phyloP scores from a whole-genome alignment of 768 basidiomycete species.

The Gloeophyllum trabeum region DNA sequence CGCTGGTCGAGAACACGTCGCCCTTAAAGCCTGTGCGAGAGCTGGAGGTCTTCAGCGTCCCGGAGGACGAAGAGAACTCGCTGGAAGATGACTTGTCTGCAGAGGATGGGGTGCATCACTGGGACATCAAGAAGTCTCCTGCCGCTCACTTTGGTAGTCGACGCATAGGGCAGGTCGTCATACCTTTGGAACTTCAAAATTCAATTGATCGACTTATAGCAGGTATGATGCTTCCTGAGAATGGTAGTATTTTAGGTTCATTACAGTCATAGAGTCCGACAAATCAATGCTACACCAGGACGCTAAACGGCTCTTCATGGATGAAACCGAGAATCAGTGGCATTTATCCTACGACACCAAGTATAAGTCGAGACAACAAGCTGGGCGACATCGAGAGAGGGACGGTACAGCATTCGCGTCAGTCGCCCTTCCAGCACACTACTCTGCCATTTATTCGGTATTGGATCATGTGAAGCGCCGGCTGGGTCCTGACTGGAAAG shows the following conservation, averaged over 20 bases:
- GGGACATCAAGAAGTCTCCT: slow-evolving; percentile 54
- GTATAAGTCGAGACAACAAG: slow-evolving; percentile 52
- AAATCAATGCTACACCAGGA: slow-evolving; percentile 57
- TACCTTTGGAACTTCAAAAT: slow-evolving; percentile 63
- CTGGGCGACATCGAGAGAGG: slow-evolving; percentile 44
- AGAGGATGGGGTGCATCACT: slow-evolving; percentile 15
- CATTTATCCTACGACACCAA: slow-evolving; percentile 38
- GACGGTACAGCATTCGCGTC: slow-evolving; percentile 82
- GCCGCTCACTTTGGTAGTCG: slow-evolving; percentile 76
- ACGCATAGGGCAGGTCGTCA: slow-evolving; percentile 54
- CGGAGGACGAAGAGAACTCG: slow-evolving; percentile 17
- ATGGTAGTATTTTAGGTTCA: neutral
- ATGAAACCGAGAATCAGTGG: slow-evolving; percentile 35
- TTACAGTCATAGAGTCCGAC: slow-evolving; percentile 37
- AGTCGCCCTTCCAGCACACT: slow-evolving; percentile 79
- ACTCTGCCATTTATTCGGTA: slow-evolving; percentile 69
- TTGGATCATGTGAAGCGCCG: slow-evolving; percentile 55
- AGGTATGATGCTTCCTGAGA: slow-evolving; percentile 25
- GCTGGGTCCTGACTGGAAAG: slow-evolving; percentile 48
- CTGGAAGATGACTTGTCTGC: slow-evolving; percentile 21
- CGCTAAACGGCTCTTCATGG: slow-evolving; percentile 58
- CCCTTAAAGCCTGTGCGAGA: slow-evolving; percentile 24
- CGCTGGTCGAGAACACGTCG: slow-evolving; percentile 1
- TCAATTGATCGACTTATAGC: slow-evolving; percentile 59
- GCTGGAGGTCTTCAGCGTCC: slow-evolving; percentile 35